A percentile compares a stretch with the other conserved stretches of the same genome.
phyloP scores from a whole-genome alignment of 2,329 filamentous ascomycete genomes.

The Neonectria ditissima region DNA sequence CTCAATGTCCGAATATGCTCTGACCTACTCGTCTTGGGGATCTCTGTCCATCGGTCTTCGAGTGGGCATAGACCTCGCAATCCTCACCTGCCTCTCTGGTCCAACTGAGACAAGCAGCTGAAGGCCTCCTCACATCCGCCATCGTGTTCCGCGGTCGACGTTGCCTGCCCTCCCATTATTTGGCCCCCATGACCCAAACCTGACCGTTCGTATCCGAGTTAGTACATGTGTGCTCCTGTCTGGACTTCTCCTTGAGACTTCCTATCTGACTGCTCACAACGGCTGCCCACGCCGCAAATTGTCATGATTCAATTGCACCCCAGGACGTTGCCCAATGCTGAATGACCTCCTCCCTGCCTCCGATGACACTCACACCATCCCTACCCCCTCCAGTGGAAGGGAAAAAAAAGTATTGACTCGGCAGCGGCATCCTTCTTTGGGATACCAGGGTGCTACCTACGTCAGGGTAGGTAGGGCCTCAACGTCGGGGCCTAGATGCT shows the following conservation, averaged over 20 bases:
- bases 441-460: constrained; percentile 25
- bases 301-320: constrained; percentile 28
- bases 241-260: not conserved
- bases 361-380: constrained; percentile 31
- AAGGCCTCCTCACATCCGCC: constrained; percentile 4
- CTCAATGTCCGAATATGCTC: constrained; percentile 18
- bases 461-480: constrained; percentile 18
- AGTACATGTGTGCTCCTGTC: not conserved
- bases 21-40: constrained; percentile 10
- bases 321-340: constrained; percentile 37
- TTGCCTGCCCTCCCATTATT: not conserved
- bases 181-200: not conserved
- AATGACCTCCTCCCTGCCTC: constrained; percentile 30
- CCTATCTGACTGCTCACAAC: not conserved
- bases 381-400: constrained; percentile 18
- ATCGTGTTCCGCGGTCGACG: constrained; percentile 5
- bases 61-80: constrained; percentile 28
- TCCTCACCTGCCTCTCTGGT: constrained; percentile 9
- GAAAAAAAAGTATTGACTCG: constrained; percentile 39
- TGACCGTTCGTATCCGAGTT: not conserved
- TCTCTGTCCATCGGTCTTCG: constrained; percentile 24
- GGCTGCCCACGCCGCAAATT: not conserved
- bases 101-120: constrained; percentile 37
- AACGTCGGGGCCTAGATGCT: constrained; percentile 19
- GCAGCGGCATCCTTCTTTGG: constrained; percentile 17